A percentile compares a stretch with the other conserved stretches of the same genome.
Evolutionary conservation across 495 filamentous ascomycete genomes (phyloP).

Genomic region (Friedmanniomyces endolithicus): DNA sequence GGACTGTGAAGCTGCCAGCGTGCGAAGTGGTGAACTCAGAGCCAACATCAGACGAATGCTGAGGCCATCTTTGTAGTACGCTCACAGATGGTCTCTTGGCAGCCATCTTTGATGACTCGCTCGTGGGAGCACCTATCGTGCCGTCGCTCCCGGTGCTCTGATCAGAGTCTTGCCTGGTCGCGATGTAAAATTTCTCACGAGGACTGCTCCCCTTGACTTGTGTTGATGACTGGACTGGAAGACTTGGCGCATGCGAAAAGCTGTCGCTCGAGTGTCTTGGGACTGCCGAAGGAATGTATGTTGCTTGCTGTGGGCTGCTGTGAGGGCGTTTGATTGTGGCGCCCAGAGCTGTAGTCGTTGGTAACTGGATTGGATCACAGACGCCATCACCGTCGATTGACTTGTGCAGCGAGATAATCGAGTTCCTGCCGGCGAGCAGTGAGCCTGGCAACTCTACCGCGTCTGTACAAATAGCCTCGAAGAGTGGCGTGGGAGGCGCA

Average conservation of each 20-base stretch:
- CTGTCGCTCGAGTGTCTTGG: background rate
- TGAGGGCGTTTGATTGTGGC: constrained; percentile 1
- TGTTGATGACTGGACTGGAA: background rate
- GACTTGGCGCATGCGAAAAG: too few species aligned
- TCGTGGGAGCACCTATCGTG: background rate
- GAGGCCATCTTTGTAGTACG: background rate
- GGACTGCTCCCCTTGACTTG: background rate
- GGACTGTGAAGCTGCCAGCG: constrained; percentile 14
- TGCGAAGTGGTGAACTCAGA: background rate
- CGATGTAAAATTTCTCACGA: background rate
- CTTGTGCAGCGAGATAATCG: constrained; percentile 17
- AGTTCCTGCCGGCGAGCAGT: constrained; percentile 12
- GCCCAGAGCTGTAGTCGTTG: background rate
- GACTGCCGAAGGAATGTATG: background rate
- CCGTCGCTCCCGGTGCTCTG: background rate
- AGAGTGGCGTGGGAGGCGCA: constrained; percentile 23
- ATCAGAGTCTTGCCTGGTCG: background rate
- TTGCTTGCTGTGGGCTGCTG: constrained; percentile 10
- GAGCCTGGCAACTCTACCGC: constrained; percentile 29
- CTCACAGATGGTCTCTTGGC: constrained; percentile 1
- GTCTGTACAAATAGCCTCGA: constrained; percentile 8
- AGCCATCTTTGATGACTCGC: background rate
- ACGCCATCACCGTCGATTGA: background rate
- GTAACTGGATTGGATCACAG: background rate
- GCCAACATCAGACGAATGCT: background rate